A percentile compares a stretch with the other conserved stretches of the same genome.
These are phyloP conservation scores for Platismatia glauca DNA, from an alignment of 495 filamentous ascomycete species.

Conservation along the genomic window DNA sequence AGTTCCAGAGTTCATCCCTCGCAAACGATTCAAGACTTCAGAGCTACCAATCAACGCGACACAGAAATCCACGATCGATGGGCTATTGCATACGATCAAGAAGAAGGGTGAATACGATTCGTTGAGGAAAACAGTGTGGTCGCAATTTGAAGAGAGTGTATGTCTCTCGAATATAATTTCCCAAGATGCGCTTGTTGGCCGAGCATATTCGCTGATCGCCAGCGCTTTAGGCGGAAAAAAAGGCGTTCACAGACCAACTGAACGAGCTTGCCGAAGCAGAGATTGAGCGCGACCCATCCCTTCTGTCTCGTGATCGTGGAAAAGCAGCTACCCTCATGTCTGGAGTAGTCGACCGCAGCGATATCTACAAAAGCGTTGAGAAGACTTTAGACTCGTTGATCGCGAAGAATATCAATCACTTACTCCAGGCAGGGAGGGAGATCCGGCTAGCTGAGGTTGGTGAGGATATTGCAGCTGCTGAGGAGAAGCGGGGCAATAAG, in stretches of 20 bases:
- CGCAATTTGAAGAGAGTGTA: conserved; percentile 70
- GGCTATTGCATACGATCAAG: conserved; percentile 71
- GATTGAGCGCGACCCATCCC: conserved; percentile 67
- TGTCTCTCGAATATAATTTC: conserved; percentile 23
- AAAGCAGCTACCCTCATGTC: conserved; percentile 80
- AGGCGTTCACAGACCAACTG: conserved; percentile 54
- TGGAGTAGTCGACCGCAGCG: conserved; percentile 73
- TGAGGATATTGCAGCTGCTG: conserved; percentile 57
- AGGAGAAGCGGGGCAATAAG: conserved; percentile 61
- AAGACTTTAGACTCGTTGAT: conserved; percentile 59
- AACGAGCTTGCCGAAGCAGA: conserved; percentile 68
- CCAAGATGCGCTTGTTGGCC: not conserved
- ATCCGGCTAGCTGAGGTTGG: conserved; percentile 67
- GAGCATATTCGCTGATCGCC: conserved; percentile 7
- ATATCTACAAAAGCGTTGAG: conserved; percentile 69
- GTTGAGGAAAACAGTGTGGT: conserved; percentile 73
- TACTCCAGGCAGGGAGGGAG: conserved; percentile 59
- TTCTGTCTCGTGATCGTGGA: conserved; percentile 67
- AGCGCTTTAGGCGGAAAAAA: conserved; percentile 34
- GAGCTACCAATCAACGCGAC: conserved; percentile 68
- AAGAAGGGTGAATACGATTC: conserved; percentile 85
- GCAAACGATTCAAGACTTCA: conserved; percentile 71
- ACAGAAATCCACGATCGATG: conserved; percentile 67
- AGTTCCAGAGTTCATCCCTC: conserved; percentile 36
- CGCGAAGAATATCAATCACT: conserved; percentile 50